These are phyloP conservation scores for Fusarium bulbicola DNA, from an alignment of 2,329 filamentous ascomycete genomes.

Conservation along the genomic window DNA sequence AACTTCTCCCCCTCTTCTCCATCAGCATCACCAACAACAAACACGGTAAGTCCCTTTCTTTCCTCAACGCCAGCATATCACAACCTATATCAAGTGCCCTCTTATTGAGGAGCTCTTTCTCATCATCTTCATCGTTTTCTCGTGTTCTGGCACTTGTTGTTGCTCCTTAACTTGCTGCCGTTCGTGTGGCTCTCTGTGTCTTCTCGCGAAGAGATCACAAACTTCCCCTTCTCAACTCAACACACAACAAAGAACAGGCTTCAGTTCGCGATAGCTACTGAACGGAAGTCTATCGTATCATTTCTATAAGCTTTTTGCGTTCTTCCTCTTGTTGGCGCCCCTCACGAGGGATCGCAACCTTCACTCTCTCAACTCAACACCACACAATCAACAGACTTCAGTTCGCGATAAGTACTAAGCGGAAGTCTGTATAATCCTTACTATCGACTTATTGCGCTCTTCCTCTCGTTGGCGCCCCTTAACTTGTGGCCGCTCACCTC, in stretches of 20 bases:
- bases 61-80: background rate
- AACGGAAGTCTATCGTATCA: background rate
- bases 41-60: background rate
- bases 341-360: background rate
- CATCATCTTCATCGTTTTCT: background rate
- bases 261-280: background rate
- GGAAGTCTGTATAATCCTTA: background rate
- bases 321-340: background rate
- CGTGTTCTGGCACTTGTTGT: background rate
- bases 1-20: background rate
- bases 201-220: background rate
- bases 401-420: background rate
- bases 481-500: background rate
- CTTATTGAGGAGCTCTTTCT: background rate
- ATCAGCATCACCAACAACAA: slow-evolving; percentile 2
- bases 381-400: background rate
- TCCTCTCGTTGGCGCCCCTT: background rate
- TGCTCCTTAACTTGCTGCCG: background rate
- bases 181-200: background rate
- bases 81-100: background rate
- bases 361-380: background rate
- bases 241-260: background rate
- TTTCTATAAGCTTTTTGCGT: background rate
- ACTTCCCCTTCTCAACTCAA: background rate
- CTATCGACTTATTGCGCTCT: background rate